Conservation (phyloP, 176 grass and related monocot genomes). For the Oropetium thomaeum region DNA sequence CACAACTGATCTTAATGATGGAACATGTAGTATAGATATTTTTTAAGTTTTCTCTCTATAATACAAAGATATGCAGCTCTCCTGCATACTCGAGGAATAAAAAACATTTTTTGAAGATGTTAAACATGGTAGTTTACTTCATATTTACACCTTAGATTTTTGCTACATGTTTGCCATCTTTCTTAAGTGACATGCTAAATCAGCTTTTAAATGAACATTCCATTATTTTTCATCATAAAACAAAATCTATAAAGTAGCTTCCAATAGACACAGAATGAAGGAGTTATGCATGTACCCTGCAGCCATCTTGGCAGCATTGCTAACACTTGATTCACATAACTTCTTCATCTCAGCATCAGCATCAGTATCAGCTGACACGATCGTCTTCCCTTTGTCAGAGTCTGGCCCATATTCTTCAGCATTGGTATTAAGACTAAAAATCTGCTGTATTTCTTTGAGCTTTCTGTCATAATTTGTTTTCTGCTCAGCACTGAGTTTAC, state of each 20-base stretch:
- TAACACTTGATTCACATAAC: conserved; percentile 79
- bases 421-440: conserved; percentile 69
- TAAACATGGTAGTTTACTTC: background rate
- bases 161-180: background rate
- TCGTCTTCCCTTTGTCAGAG: conserved; percentile 77
- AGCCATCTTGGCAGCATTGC: conserved; percentile 95
- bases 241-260: conserved; percentile 3
- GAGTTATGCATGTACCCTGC: conserved; percentile 60
- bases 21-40: background rate
- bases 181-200: background rate
- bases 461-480: conserved; percentile 81
- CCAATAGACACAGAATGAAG: conserved; percentile 5
- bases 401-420: conserved; percentile 73
- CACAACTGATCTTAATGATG: background rate
- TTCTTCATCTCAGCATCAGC: conserved; percentile 85
- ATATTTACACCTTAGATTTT: background rate
- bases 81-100: too few species aligned
- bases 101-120: conserved; percentile 1
- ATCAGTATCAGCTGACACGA: conserved; percentile 61
- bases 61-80: too few species aligned
- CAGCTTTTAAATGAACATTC: conserved; percentile 5
- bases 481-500: conserved; percentile 73
- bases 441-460: conserved; percentile 73
- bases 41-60: too few species aligned
- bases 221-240: conserved; percentile 16